Percentiles rank a stretch among this genome's conserved stretches.
phyloP scores from a whole-genome alignment of 345 rosid genomes.

The Syzygium oleosum region DNA sequence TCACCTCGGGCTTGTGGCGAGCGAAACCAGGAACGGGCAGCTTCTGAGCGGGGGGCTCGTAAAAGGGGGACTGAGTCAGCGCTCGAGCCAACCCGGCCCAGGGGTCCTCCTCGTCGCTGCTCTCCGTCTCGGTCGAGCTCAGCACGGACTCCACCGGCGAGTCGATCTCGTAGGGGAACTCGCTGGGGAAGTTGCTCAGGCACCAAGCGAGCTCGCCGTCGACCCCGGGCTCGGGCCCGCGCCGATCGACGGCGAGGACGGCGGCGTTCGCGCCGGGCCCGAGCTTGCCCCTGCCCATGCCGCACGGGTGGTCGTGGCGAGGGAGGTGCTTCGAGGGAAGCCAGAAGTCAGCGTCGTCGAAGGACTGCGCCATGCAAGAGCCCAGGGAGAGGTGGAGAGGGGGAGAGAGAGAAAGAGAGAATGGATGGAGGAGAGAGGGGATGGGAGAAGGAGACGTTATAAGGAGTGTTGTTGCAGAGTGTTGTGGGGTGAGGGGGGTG shows the following conservation, averaged over 20 bases:
- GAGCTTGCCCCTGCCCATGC: constrained; percentile 6
- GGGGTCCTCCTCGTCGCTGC: constrained; percentile 66
- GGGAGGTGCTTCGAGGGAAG: constrained; percentile 6
- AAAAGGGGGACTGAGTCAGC: constrained; percentile 34
- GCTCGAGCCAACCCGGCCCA: constrained; percentile 55
- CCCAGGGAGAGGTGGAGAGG: not conserved
- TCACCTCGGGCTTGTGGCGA: constrained; percentile 28
- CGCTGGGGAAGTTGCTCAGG: constrained; percentile 26
- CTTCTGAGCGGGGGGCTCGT: constrained; percentile 17
- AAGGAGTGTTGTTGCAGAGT: not conserved
- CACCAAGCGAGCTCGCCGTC: not conserved
- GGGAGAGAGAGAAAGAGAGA: not conserved
- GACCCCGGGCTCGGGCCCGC: constrained; percentile 1
- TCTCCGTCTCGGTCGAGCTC: constrained; percentile 49
- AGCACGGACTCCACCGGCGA: constrained; percentile 40
- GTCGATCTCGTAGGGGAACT: constrained; percentile 62
- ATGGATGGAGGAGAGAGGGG: not conserved
- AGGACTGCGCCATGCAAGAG: constrained; percentile 30
- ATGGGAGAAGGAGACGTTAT: not conserved
- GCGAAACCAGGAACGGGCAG: constrained; percentile 16
- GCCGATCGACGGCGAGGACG: not conserved
- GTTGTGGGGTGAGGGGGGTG: not conserved
- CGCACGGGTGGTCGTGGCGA: constrained; percentile 11
- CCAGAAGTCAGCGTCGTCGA: constrained; percentile 30
- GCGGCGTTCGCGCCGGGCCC: not conserved